Evolutionary conservation across 2,329 filamentous ascomycete species (phyloP), one percentile per base, ranked within the genome.

Genomic region (Paracorniculantispora psalliotae): DNA sequence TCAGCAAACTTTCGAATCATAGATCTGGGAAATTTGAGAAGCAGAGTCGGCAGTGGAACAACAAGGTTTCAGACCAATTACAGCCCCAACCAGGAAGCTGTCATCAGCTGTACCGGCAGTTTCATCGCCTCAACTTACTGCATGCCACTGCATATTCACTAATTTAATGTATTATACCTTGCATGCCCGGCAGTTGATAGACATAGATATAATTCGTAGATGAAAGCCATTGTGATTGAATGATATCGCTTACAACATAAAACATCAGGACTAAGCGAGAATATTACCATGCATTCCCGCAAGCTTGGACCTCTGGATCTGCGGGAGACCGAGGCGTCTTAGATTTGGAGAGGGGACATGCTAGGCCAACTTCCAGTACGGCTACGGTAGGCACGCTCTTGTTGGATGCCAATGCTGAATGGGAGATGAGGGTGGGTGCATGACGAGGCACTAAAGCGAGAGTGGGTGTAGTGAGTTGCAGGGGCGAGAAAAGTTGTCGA

Each of bases 401-500:
- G 43, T 43, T 48, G 30, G 44, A 39, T 46, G 53, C 52, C 23
- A 30, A 33, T 35, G 10, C 23, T 23, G n/a, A 57, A 44, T 50
- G 37, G 46, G 55, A 57, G 55, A 57, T 50, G 55, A 57, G 33
- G 10, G 46, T 49, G 54, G 54, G 41, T 49, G 47, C 54, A 49
- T 15, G 26, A 35, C 17, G 10, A 57, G 23, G 26, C 39, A 19
- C 51, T 51, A 37, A 19, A 51, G n/a, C 35, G 7, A 50, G 44
- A 49, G 23, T 25, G 46, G 55, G 33, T 56, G 53, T 48, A 35
- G 53, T 37, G 43, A 9, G 12, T 26, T 48, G 15, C 47, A 33
- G 46, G 46, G 47, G 53, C 6, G 35, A 4, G 12, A 10, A 49
- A 21, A 35, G 33, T n/a, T 48, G 30, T 37, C 23, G 43, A n/a